A percentile compares a stretch with the other conserved stretches of the same genome.
phyloP scores from a whole-genome alignment of 805 yeast species.

The Limtongia smithiae region DNA sequence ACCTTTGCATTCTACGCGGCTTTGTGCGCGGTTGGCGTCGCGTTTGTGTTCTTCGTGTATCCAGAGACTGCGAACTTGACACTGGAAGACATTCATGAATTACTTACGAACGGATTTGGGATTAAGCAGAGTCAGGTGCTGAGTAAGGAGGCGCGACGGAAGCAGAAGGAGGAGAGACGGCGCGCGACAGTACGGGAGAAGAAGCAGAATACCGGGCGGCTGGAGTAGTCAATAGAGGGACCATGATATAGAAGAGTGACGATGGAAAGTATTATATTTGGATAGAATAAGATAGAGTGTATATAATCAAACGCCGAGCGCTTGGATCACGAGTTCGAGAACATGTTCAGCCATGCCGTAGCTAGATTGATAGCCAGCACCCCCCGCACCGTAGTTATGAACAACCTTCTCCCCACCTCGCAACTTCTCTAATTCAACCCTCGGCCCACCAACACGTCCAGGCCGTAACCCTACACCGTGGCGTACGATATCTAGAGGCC shows the following conservation, averaged over 20 bases:
- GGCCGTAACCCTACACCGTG: constrained; percentile 77
- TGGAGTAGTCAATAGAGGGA: background rate
- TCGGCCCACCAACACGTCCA: constrained; percentile 67
- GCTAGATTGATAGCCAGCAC: constrained; percentile 74
- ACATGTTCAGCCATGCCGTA: constrained; percentile 57
- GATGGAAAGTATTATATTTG: too few relatives aligned
- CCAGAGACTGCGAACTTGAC: constrained; percentile 91
- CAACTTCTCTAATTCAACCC: constrained; percentile 55
- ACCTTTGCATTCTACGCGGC: constrained; percentile 90
- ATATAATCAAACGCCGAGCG: constrained; percentile 5
- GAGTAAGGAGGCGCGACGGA: constrained; percentile 42
- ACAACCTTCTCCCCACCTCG: constrained; percentile 43
- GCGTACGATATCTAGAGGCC: constrained; percentile 51
- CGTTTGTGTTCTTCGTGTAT: constrained; percentile 76
- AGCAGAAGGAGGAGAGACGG: background rate
- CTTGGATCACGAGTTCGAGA: constrained; percentile 32
- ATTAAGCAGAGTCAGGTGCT: constrained; percentile 60
- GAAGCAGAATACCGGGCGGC: too few relatives aligned
- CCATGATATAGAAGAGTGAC: background rate
- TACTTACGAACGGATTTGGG: constrained; percentile 81
- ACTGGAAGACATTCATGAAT: constrained; percentile 82
- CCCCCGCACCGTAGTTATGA: constrained; percentile 67
- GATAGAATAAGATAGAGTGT: too few relatives aligned
- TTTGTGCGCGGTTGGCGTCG: constrained; percentile 64
- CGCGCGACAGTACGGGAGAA: background rate